Percentiles rank a stretch among this genome's conserved stretches.
phyloP scores from a whole-genome alignment of 352 stramenopile species.

The Globisporangium alternatum region DNA sequence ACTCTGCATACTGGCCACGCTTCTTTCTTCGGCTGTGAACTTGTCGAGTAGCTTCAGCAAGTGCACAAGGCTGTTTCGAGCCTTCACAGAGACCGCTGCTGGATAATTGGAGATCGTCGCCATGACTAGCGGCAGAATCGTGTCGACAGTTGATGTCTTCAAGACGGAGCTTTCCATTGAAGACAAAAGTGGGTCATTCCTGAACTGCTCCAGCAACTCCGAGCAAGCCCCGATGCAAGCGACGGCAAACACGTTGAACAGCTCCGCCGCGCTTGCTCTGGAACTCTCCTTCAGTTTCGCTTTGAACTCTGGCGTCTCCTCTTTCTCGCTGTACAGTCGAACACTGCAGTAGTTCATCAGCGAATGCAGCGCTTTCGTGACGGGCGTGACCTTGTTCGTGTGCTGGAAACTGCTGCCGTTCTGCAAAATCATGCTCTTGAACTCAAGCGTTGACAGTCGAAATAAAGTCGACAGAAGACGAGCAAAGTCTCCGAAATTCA shows the following conservation, averaged over 20 bases:
- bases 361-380: constrained; percentile 41
- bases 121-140: constrained; percentile 46
- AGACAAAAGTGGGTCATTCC: not conserved
- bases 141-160: constrained; percentile 33
- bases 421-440: constrained; percentile 7
- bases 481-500: constrained; percentile 23
- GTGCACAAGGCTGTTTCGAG: constrained; percentile 23
- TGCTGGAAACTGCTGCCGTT: not conserved
- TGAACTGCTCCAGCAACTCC: constrained; percentile 22
- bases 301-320: constrained; percentile 18
- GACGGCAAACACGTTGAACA: constrained; percentile 45
- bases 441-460: constrained; percentile 33
- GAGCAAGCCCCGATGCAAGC: constrained; percentile 35
- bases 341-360: constrained; percentile 49
- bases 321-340: constrained; percentile 32
- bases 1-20: not conserved
- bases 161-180: constrained; percentile 8
- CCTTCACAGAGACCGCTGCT: constrained; percentile 25
- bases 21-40: constrained; percentile 11
- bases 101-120: constrained; percentile 43
- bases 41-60: constrained; percentile 35
- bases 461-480: constrained; percentile 34
- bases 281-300: constrained; percentile 10
- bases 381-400: constrained; percentile 18
- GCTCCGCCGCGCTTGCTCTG: constrained; percentile 14